Evolutionary conservation across 306 rosid species (phyloP).

Genomic region (Morella rubra): DNA sequence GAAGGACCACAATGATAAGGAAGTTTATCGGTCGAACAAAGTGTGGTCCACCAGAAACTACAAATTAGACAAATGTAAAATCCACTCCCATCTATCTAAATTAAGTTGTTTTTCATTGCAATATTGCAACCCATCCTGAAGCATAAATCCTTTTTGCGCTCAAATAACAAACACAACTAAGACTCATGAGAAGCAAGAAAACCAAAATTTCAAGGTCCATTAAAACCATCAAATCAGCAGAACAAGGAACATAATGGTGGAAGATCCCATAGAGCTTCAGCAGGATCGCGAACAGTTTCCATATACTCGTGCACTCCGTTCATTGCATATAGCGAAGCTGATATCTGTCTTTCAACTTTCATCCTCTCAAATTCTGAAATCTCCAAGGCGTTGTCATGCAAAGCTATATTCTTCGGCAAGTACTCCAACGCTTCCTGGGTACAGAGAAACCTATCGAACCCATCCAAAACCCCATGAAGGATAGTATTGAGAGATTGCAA

Average conservation of each 20-base stretch:
- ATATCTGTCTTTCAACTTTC: conserved; percentile 90
- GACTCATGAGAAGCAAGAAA: conserved; percentile 12
- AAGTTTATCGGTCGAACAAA: background rate
- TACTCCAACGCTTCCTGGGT: conserved; percentile 45
- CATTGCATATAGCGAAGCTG: conserved; percentile 86
- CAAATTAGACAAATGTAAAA: background rate
- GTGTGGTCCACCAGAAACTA: too few species aligned
- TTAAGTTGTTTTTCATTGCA: conserved; percentile 13
- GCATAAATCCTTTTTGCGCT: conserved; percentile 20
- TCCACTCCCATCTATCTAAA: background rate
- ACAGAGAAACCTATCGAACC: conserved; percentile 48
- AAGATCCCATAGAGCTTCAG: conserved; percentile 81
- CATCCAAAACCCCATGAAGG: conserved; percentile 47
- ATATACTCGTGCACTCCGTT: conserved; percentile 91
- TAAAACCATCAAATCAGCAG: conserved; percentile 36
- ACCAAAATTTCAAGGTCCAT: conserved; percentile 15
- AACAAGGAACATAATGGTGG: conserved; percentile 76
- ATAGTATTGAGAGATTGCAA: conserved; percentile 32
- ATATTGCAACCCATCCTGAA: conserved; percentile 27
- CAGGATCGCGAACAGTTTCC: conserved; percentile 73
- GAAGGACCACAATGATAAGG: background rate
- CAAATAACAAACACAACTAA: background rate
- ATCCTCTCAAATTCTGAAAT: conserved; percentile 74
- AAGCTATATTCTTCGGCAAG: conserved; percentile 38
- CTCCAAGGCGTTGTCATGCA: conserved; percentile 31